A percentile compares a stretch with the other conserved stretches of the same genome.
Evolutionary conservation across 495 filamentous ascomycete species (phyloP).

Genomic region (Pseudevernia furfuracea): DNA sequence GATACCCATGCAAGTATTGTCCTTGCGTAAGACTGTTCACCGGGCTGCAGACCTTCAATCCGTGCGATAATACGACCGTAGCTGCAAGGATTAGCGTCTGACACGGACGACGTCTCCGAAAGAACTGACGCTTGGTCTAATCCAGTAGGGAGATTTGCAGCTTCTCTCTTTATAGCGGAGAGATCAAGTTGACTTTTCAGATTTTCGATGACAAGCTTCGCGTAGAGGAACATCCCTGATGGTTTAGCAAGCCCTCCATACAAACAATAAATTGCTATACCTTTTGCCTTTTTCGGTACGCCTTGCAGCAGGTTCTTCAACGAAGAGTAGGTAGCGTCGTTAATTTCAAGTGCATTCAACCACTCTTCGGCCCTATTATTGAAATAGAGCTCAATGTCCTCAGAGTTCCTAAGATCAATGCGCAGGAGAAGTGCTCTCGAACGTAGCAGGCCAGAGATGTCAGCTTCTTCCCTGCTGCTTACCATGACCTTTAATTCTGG

Average conservation of each 20-base stretch:
- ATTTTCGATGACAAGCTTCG: slow-evolving; percentile 9
- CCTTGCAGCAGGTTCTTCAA: not conserved
- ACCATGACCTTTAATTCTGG: slow-evolving; percentile 10
- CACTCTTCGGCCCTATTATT: slow-evolving; percentile 1
- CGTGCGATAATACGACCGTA: slow-evolving; percentile 10
- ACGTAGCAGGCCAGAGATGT: slow-evolving; percentile 5
- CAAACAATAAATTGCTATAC: not conserved
- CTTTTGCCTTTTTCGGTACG: slow-evolving; percentile 7
- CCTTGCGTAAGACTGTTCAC: not conserved
- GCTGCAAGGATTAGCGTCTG: not conserved
- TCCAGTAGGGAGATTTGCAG: slow-evolving; percentile 2
- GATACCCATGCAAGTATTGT: slow-evolving; percentile 10
- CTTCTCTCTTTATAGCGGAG: not conserved
- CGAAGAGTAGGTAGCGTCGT: not conserved
- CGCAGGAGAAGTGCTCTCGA: slow-evolving; percentile 6
- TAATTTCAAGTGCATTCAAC: slow-evolving; percentile 5
- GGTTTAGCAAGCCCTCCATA: not conserved
- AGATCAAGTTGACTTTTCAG: not conserved
- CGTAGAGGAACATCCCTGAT: slow-evolving; percentile 11
- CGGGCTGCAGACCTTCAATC: not conserved
- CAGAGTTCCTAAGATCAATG: slow-evolving; percentile 2
- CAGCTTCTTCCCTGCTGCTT: slow-evolving; percentile 12
- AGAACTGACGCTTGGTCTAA: slow-evolving; percentile 6
- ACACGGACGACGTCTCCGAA: not conserved
- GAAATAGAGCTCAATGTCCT: slow-evolving; percentile 3